Percentiles rank a stretch among this genome's conserved stretches.
Evolutionary conservation across 1,284 basidiomycete genomes (phyloP).

Genomic region (Tilletia setariae): DNA sequence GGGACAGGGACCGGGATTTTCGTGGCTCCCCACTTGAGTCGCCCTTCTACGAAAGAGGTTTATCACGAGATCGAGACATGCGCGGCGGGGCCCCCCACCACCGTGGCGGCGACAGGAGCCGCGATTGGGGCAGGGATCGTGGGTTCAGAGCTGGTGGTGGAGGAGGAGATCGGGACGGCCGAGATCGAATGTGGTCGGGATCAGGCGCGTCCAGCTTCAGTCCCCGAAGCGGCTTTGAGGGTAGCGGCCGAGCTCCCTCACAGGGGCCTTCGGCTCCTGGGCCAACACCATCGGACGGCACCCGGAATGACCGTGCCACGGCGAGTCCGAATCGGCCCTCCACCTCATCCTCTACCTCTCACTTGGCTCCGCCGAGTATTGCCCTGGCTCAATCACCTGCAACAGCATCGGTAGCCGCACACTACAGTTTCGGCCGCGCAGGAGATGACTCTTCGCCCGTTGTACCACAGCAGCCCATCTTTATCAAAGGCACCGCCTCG

Average conservation of each 20-base stretch:
- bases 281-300: neutral
- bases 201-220: neutral
- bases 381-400: neutral
- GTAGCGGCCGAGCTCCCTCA: neutral
- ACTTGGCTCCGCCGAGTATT: too few species aligned
- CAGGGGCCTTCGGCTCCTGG: too few species aligned
- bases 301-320: neutral
- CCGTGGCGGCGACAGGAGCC: neutral
- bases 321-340: neutral
- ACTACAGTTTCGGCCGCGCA: neutral
- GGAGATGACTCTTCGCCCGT: too few species aligned
- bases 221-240: too few species aligned
- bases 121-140: conserved; percentile 3
- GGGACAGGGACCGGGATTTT: too few species aligned
- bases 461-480: too few species aligned
- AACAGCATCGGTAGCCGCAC: neutral
- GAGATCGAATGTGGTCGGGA: conserved; percentile 2
- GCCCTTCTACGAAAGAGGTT: too few species aligned
- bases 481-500: too few species aligned
- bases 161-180: neutral
- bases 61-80: too few species aligned
- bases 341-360: neutral
- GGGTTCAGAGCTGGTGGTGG: neutral
- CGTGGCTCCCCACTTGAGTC: too few species aligned
- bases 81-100: too few species aligned